Percentiles rank a stretch among this genome's conserved stretches.
Conservation (phyloP, 1,284 basidiomycete species). For the Flammula alnicola region DNA sequence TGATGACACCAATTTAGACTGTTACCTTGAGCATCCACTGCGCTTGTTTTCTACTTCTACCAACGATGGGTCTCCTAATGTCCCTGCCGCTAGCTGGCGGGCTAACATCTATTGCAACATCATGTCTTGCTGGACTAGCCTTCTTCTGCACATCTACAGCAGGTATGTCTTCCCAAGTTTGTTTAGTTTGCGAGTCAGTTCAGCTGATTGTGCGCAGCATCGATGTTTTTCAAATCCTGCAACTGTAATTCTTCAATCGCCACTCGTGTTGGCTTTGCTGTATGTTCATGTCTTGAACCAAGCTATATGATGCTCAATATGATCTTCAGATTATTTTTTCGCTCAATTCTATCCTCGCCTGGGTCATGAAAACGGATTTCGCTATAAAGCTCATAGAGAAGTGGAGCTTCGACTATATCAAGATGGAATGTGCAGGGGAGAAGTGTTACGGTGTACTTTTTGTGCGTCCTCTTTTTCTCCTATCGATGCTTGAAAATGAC, state of each 20-base stretch:
- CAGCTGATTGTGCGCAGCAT: slow-evolving; percentile 55
- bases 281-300: slow-evolving; percentile 32
- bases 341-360: slow-evolving; percentile 95
- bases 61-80: slow-evolving; percentile 64
- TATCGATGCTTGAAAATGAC: slow-evolving; percentile 7
- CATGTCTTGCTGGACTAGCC: slow-evolving; percentile 81
- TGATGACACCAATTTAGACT: background rate
- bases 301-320: background rate
- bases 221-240: slow-evolving; percentile 98
- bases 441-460: slow-evolving; percentile 98
- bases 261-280: slow-evolving; percentile 95
- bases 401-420: slow-evolving; percentile 95
- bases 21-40: no score
- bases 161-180: slow-evolving; percentile 51
- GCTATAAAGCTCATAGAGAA: slow-evolving; percentile 90
- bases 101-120: slow-evolving; percentile 76
- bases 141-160: slow-evolving; percentile 87
- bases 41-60: slow-evolving; percentile 7
- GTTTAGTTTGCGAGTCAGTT: slow-evolving; percentile 3
- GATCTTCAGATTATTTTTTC: slow-evolving; percentile 86
- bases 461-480: slow-evolving; percentile 50
- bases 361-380: slow-evolving; percentile 92
- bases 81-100: slow-evolving; percentile 88
- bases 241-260: slow-evolving; percentile 99
- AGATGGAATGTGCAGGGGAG: slow-evolving; percentile 93